These are phyloP conservation scores for Aspergillus sp. DNA, from an alignment of 2,329 filamentous ascomycete species.

Conservation along the genomic window DNA sequence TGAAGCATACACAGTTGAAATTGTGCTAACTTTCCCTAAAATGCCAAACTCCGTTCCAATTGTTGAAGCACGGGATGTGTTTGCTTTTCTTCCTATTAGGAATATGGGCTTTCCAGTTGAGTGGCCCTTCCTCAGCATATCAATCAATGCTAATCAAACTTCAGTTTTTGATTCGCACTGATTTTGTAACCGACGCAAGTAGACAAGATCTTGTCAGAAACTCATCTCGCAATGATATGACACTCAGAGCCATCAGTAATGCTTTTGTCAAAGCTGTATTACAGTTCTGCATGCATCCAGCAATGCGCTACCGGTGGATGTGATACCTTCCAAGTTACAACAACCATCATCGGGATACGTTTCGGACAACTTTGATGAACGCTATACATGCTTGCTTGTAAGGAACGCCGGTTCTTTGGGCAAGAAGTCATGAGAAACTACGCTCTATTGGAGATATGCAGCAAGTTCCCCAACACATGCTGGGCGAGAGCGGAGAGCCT, in stretches of 20 bases:
- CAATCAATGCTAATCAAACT: conserved; percentile 1
- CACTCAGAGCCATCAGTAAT: conserved; percentile 31
- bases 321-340: conserved; percentile 35
- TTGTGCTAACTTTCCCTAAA: conserved; percentile 45
- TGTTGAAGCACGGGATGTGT: conserved; percentile 37
- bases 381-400: not conserved
- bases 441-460: conserved; percentile 4
- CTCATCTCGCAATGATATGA: conserved; percentile 29
- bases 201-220: conserved; percentile 35
- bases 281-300: conserved; percentile 33
- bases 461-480: not conserved
- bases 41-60: conserved; percentile 25
- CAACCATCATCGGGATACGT: not conserved
- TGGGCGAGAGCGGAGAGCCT: conserved; percentile 3
- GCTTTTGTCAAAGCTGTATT: conserved; percentile 35
- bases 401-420: conserved; percentile 1
- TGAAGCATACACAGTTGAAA: conserved; percentile 18
- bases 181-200: conserved; percentile 44
- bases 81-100: conserved; percentile 43
- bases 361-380: conserved; percentile 4
- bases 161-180: conserved; percentile 45
- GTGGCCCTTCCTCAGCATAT: conserved; percentile 1
- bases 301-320: conserved; percentile 42
- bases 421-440: conserved; percentile 1
- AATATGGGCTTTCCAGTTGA: conserved; percentile 38